phyloP scores from a whole-genome alignment of 192 early-diverging fungal species.

The Phlyctochytrium bullatum region DNA sequence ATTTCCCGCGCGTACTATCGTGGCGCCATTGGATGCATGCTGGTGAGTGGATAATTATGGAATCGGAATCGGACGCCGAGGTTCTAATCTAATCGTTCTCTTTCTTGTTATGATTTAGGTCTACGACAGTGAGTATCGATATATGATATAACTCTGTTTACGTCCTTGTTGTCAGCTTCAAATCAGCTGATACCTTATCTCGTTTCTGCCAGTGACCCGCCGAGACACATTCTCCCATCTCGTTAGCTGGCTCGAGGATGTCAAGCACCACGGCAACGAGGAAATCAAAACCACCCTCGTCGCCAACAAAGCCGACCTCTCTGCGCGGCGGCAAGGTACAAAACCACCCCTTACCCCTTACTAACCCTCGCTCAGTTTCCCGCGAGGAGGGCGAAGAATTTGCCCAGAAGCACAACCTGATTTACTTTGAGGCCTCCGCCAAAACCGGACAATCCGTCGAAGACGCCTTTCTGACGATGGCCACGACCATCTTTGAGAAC shows the following conservation, averaged over 20 bases:
- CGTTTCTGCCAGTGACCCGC: slow-evolving; percentile 24
- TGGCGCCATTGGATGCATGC: slow-evolving; percentile 32
- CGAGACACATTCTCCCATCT: slow-evolving; percentile 76
- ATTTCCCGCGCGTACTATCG: slow-evolving; percentile 47
- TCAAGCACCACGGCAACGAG: slow-evolving; percentile 82
- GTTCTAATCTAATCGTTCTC: too few species aligned
- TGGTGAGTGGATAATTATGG: too few species aligned
- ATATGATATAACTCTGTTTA: too few species aligned
- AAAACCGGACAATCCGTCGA: slow-evolving; percentile 88
- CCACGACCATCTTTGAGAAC: slow-evolving; percentile 18
- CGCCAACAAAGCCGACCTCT: slow-evolving; percentile 92
- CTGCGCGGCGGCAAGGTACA: slow-evolving; percentile 60
- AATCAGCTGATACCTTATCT: slow-evolving; percentile 21
- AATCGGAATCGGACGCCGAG: too few species aligned
- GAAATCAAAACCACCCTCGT: slow-evolving; percentile 87
- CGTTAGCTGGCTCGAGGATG: slow-evolving; percentile 80
- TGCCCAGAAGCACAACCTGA: slow-evolving; percentile 79
- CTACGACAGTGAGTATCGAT: slow-evolving; percentile 29
- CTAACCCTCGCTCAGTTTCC: slow-evolving; percentile 53
- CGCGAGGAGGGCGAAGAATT: slow-evolving; percentile 85
- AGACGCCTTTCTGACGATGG: slow-evolving; percentile 29
- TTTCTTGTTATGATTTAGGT: slow-evolving; percentile 51
- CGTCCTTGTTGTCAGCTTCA: too few species aligned
- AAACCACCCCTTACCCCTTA: background rate
- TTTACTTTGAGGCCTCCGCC: slow-evolving; percentile 90